Evolutionary conservation across 495 filamentous ascomycete genomes (phyloP).

Genomic region (Penicillium diatomitis): DNA sequence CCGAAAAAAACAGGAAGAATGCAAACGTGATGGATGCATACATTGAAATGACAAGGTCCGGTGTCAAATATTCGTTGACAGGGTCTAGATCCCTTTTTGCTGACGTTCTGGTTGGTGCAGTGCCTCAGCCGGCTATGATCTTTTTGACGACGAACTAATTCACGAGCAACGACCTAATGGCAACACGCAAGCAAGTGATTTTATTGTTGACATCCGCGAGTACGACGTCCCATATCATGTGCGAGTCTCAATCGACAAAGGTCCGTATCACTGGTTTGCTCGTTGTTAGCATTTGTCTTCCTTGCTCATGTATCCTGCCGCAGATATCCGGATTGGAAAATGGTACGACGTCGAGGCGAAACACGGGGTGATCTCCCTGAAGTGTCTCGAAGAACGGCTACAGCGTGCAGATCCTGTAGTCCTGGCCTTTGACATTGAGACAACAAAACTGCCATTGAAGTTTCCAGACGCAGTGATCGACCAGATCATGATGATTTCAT

Average conservation of each 20-base stretch:
- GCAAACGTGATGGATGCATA: conserved; percentile 97
- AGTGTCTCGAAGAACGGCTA: conserved; percentile 79
- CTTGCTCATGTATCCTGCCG: conserved; percentile 6
- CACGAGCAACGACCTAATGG: conserved; percentile 77
- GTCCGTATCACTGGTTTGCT: conserved; percentile 33
- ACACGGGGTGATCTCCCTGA: conserved; percentile 74
- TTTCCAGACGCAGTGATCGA: conserved; percentile 95
- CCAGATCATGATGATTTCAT: conserved; percentile 99
- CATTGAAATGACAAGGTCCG: conserved; percentile 85
- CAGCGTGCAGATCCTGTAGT: conserved; percentile 88
- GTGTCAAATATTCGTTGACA: conserved; percentile 3
- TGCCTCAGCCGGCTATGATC: conserved; percentile 80
- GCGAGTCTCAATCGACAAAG: conserved; percentile 91
- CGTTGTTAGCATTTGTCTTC: background rate
- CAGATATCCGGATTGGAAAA: conserved; percentile 90
- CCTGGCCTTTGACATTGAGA: conserved; percentile 97
- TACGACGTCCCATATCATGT: conserved; percentile 99
- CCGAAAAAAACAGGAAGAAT: conserved; percentile 92
- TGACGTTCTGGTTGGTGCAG: conserved; percentile 29
- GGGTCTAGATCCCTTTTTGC: background rate
- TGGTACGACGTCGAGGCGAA: conserved; percentile 97
- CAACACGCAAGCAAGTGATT: conserved; percentile 87
- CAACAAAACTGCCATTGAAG: conserved; percentile 90
- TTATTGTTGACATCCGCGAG: conserved; percentile 96
- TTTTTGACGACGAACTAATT: conserved; percentile 87